Conservation (phyloP, 1,139 yeast species). For the Protomyces lactucae-debilis region DNA sequence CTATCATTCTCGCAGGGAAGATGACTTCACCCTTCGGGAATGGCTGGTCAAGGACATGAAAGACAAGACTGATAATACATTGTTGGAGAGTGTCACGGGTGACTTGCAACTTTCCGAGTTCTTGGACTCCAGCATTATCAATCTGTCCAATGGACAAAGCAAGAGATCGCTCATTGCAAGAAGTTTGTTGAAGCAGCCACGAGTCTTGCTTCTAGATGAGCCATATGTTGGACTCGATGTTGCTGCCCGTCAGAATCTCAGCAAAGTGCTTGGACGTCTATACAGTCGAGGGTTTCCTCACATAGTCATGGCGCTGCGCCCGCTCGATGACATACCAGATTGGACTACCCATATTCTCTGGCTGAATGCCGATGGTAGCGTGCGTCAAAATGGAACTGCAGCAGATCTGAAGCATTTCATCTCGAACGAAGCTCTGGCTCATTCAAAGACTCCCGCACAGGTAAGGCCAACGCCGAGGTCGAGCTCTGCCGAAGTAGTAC, state of each 20-base stretch:
- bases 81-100: slow-evolving; percentile 36
- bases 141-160: slow-evolving; percentile 88
- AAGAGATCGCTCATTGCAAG: slow-evolving; percentile 83
- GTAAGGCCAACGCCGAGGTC: background rate
- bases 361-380: slow-evolving; percentile 49
- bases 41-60: slow-evolving; percentile 45
- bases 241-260: slow-evolving; percentile 56
- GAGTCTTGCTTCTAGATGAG: slow-evolving; percentile 71
- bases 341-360: slow-evolving; percentile 64
- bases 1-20: slow-evolving; percentile 78
- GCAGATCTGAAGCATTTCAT: slow-evolving; percentile 36
- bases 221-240: slow-evolving; percentile 88
- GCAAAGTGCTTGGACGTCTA: slow-evolving; percentile 45
- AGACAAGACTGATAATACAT: background rate
- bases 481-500: slow-evolving; percentile 43
- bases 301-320: slow-evolving; percentile 67
- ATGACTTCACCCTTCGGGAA: slow-evolving; percentile 66
- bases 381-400: slow-evolving; percentile 46
- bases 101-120: slow-evolving; percentile 54
- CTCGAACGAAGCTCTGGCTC: background rate
- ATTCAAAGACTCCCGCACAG: background rate
- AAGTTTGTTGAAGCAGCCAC: slow-evolving; percentile 60
- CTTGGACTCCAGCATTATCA: slow-evolving; percentile 66
- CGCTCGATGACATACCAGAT: slow-evolving; percentile 66
- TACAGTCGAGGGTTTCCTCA: slow-evolving; percentile 38